Evolutionary conservation across 805 yeast genomes (phyloP).

Genomic region (Cyberlindnera mycetangii): DNA sequence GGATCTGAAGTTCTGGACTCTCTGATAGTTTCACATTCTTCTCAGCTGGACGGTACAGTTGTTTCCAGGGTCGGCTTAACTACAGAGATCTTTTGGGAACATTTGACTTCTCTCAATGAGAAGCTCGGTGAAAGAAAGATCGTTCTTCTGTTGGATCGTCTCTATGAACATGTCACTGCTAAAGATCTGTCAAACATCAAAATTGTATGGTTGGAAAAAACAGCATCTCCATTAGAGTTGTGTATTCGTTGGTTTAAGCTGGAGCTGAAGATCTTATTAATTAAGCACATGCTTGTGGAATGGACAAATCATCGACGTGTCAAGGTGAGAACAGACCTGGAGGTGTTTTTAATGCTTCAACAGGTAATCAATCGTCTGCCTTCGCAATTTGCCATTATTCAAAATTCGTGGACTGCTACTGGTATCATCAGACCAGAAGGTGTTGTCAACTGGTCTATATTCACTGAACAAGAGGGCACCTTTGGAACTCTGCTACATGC

Average conservation of each 20-base stretch:
- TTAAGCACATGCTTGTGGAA: slow-evolving; percentile 10
- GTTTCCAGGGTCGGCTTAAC: slow-evolving; percentile 21
- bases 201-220: slow-evolving; percentile 30
- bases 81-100: slow-evolving; percentile 24
- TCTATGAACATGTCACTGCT: slow-evolving; percentile 36
- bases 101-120: slow-evolving; percentile 17
- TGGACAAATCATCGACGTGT: slow-evolving; percentile 10
- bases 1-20: slow-evolving; percentile 21
- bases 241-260: slow-evolving; percentile 15
- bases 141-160: slow-evolving; percentile 32
- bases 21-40: slow-evolving; percentile 15
- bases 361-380: slow-evolving; percentile 4
- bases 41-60: slow-evolving; percentile 13
- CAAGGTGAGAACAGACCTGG: neutral
- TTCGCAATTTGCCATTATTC: slow-evolving; percentile 10
- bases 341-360: slow-evolving; percentile 4
- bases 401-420: slow-evolving; percentile 12
- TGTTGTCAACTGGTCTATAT: neutral
- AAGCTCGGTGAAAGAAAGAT: slow-evolving; percentile 21
- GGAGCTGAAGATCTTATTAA: slow-evolving; percentile 12
- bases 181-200: slow-evolving; percentile 30
- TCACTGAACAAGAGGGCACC: slow-evolving; percentile 16
- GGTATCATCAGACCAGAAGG: slow-evolving; percentile 5
- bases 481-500: slow-evolving; percentile 12
- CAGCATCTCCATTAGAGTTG: slow-evolving; percentile 9